Base-by-base conservation (phyloP, 1,284 basidiomycete species). In the Crepidotus sp. region DNA sequence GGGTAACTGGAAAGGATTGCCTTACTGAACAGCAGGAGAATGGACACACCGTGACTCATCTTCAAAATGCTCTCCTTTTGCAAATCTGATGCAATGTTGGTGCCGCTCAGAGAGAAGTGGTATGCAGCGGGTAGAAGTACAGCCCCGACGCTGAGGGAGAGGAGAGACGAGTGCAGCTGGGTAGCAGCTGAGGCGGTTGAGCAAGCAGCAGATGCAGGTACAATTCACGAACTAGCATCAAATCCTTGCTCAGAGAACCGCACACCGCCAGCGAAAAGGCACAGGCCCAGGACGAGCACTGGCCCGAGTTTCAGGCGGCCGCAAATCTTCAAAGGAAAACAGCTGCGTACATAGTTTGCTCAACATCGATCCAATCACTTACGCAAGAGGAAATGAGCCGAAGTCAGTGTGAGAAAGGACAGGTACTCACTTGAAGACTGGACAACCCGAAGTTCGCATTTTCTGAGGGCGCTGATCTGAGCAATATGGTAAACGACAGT, bases 361-460 rank as follows among this genome's bases (percentile, higher is more conserved):
- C 36, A 90, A 61, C 58, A 90, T 88, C 0, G 83, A 80, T 2
- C 87, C 86, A 44, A 90, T 77, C 38, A 90, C 83, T n/a, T 85
- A 44, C 3, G 7, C 18, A 27, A n/a, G 14, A 10, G 24, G 6
- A 21, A 1, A 9, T 17, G 25, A 27, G 38, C 6, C n/a, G 25
- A 37, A 8, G 14, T 61, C 4, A 27, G n/a, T 6, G 6, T 15
- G 9, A 11, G 8, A 10, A 14, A 9, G 8, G 1, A 18, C 9
- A 1, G 6, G 18, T 26, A 31, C 87, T 62, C 54, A 82, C 83
- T 58, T 8, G 83, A 76, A 9, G 83, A 80, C 58, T 93, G 91
- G 1, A 94, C 89, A 29, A 94, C 76, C 42, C 79, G 75, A 19
- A 94, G 73, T 59, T 93, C 83, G 54, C 89, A 91, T 62, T 87